phyloP scores from a whole-genome alignment of 2,329 filamentous ascomycete species.

The Zarea fungicola region DNA sequence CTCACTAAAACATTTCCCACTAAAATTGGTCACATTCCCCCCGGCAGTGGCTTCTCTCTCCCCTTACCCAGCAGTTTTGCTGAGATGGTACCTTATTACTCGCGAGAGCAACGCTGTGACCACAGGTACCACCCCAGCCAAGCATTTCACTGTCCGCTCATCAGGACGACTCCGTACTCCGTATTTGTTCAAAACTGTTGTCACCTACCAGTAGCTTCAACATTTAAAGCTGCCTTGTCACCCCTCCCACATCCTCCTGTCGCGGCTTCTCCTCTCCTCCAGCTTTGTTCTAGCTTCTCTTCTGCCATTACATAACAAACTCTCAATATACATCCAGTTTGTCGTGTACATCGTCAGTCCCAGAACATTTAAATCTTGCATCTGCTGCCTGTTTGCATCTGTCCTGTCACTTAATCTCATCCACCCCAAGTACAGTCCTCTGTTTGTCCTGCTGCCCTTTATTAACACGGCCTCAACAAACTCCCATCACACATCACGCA shows the following conservation, averaged over 20 bases:
- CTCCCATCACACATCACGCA: neutral
- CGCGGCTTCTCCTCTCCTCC: neutral
- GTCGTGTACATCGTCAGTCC: neutral
- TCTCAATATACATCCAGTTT: neutral
- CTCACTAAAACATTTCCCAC: neutral
- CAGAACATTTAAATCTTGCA: neutral
- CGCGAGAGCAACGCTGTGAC: neutral
- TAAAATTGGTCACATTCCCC: neutral
- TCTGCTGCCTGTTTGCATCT: neutral
- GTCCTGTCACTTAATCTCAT: neutral
- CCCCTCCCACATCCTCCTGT: neutral
- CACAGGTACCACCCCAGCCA: neutral
- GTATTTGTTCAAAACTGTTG: too few species aligned
- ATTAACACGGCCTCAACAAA: constrained; percentile 3
- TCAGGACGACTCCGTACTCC: too few species aligned
- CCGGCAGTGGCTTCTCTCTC: neutral
- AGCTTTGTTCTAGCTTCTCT: neutral
- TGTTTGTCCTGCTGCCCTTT: neutral
- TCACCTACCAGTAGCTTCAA: too few species aligned
- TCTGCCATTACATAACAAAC: neutral
- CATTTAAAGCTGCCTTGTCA: too few species aligned
- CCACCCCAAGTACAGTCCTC: neutral
- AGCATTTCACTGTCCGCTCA: neutral
- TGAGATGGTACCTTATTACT: neutral
- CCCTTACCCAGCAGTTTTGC: neutral